Percentiles rank a stretch among this genome's conserved stretches.
Evolutionary conservation across 2,329 filamentous ascomycete species (phyloP).

Genomic region (Neobulgaria alba): DNA sequence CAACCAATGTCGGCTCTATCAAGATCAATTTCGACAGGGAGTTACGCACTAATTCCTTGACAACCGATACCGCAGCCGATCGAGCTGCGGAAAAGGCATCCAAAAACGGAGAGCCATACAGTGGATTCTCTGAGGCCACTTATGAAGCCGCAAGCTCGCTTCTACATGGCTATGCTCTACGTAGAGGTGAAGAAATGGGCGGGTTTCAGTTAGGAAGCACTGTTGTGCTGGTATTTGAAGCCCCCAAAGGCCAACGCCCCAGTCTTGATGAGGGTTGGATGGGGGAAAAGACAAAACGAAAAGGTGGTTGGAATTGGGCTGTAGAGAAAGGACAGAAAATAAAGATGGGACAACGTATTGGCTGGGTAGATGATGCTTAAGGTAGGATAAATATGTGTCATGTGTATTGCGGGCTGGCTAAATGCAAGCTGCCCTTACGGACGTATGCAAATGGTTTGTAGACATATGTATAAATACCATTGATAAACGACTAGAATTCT

Average conservation of each 20-base stretch:
- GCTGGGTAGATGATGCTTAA: conserved; percentile 53
- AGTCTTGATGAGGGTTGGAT: conserved; percentile 54
- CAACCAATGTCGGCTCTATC: conserved; percentile 95
- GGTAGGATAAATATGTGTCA: too few relatives aligned
- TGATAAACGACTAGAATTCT: too few relatives aligned
- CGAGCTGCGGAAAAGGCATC: conserved; percentile 73
- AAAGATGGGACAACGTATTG: conserved; percentile 81
- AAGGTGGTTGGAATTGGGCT: conserved; percentile 73
- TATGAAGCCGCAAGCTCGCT: conserved; percentile 72
- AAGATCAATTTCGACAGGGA: conserved; percentile 95
- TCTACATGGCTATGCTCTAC: conserved; percentile 73
- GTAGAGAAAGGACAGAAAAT: conserved; percentile 82
- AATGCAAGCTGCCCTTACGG: too few relatives aligned
- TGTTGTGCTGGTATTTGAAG: conserved; percentile 93
- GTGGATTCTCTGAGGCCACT: conserved; percentile 87
- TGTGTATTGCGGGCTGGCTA: too few relatives aligned
- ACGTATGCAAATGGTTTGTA: too few relatives aligned
- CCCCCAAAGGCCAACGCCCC: conserved; percentile 55
- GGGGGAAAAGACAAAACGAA: conserved; percentile 42
- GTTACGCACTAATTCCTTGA: conserved; percentile 82
- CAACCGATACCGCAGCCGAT: conserved; percentile 88
- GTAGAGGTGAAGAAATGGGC: conserved; percentile 92
- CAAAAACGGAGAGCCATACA: conserved; percentile 68
- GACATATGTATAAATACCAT: too few relatives aligned
- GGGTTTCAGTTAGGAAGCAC: conserved; percentile 95